A percentile compares a stretch with the other conserved stretches of the same genome.
phyloP scores from a whole-genome alignment of 202 grass and related monocot species.

The Zizania palustris region DNA sequence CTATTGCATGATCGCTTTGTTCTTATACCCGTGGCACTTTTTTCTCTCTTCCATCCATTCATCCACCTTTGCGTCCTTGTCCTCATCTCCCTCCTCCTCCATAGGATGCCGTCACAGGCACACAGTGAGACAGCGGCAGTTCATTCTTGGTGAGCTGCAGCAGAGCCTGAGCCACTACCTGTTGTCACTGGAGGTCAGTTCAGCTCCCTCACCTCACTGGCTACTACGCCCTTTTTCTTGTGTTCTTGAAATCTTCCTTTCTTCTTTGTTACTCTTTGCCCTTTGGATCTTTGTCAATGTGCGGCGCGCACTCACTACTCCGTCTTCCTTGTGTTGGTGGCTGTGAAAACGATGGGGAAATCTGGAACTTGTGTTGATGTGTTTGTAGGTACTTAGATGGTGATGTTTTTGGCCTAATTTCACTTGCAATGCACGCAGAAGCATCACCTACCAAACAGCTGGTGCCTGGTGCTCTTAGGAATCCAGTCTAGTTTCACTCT shows the following conservation, averaged over 20 bases:
- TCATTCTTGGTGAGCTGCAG: constrained; percentile 45
- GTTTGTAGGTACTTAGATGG: constrained; percentile 38
- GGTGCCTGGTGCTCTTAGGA: neutral
- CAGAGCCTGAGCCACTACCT: constrained; percentile 34
- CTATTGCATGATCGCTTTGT: constrained; percentile 7
- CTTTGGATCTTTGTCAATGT: constrained; percentile 26
- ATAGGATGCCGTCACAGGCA: constrained; percentile 47
- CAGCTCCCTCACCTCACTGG: constrained; percentile 1
- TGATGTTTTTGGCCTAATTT: constrained; percentile 53
- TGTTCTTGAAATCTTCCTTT: constrained; percentile 34
- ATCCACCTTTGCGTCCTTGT: constrained; percentile 43
- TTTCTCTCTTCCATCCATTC: constrained; percentile 31
- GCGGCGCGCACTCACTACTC: neutral
- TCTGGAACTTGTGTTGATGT: constrained; percentile 27
- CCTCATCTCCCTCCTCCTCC: constrained; percentile 27
- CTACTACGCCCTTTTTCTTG: neutral
- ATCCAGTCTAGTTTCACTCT: neutral
- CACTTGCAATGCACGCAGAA: constrained; percentile 15
- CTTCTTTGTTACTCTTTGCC: constrained; percentile 24
- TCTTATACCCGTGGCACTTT: constrained; percentile 36
- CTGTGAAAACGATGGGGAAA: constrained; percentile 58
- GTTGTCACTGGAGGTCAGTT: constrained; percentile 44
- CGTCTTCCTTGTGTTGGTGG: constrained; percentile 43
- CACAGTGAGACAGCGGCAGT: constrained; percentile 33
- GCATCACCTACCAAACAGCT: neutral